Base-by-base conservation (phyloP, 1,139 yeast genomes). In the Blastobotrys elegans region DNA sequence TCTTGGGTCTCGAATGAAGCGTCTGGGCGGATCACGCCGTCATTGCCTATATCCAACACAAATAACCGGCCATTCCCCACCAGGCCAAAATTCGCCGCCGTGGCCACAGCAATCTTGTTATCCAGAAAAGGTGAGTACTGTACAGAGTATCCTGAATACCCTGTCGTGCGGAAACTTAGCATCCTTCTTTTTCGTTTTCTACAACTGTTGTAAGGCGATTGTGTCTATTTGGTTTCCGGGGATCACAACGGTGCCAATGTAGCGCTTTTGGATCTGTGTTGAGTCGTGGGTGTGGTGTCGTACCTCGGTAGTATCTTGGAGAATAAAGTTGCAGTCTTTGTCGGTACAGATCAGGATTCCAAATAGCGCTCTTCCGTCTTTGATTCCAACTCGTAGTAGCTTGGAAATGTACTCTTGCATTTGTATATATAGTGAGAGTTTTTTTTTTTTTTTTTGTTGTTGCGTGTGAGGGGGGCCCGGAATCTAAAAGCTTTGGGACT, bases 91-190 rank as follows among this genome's bases (percentile, higher is more conserved):
- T 92, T 92, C 31, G 97, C 88, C 0, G 96, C 84, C 0, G 95
- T 74, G 1, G 96, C 94, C 31, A 88, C 94, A 0, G 96, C 97
- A 13, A 92, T 64, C 60, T 85, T 85, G 67, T 85, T 86, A 67
- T 92, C 97, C 58, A 79, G 85, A 62, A 81, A 92, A 4, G 97
- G 97, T 0, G 97, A 89, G 69, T 90, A 92, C 60, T 84, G 85
- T 14, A 89, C 84, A 0, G 84, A 84, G 63, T 87, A 88, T 14
- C 97, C 97, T 61, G 89, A 85, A 67, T 79, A 88, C 2, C 96
- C 96, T 24, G 74, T 69, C 21, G 96, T 87, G 57, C 88, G 73
- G 64, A 73, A 89, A 2, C 82, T 72, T 20, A 88, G 73, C 96
- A 90, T 89, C 30, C 4, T 42, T 16, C 10, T 14, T 17, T 32